Base-by-base conservation (phyloP, 2,329 filamentous ascomycete species). In the Penicillium thymicola region DNA sequence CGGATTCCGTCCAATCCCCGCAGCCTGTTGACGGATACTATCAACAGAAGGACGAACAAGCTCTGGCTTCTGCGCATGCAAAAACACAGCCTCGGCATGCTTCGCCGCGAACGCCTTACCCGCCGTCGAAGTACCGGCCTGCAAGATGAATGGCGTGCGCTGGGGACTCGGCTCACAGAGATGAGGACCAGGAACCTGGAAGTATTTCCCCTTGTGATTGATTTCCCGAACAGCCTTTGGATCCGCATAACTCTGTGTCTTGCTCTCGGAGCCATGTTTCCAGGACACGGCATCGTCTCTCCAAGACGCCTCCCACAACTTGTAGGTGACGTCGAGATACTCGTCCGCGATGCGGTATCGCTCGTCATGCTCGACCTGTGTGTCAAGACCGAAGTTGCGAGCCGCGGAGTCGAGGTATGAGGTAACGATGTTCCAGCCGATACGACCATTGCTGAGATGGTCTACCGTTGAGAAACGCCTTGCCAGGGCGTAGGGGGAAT, bases 231-330 rank as follows among this genome's bases (percentile, higher is more conserved):
- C 74, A 5, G 60, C 67, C 3, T 65, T 58, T 0, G 74, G 71
- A 34, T 74, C 66, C 1, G 70, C 72, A 34, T 76, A 76, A 0
- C 65, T 41, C 27, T 55, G 37, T 1, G 54, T 67, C 21, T 53
- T 43, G 37, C 18, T 18, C 65, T 57, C 42, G 44, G 54, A 10
- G 50, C 59, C 61, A 4, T 63, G 55, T 4, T 57, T 59, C 53
- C 70, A 65, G 6, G 51, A 65, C 5, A 77, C 71, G 0, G 75
- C 74, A 7, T 70, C 73, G 40, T 77, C 75, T 23, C 76, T 70
- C 80, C 81, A 84, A 6, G 76, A 80, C 0, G 76, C 78, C 65
- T 83, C 80, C 79, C 79, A 83, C 0, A 83, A 71, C 61, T 80
- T 79, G 53, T 78, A 77, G 1, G 70, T 65, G 8, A 78, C 72